A percentile compares a stretch with the other conserved stretches of the same genome.
These are phyloP conservation scores for Bipolaris bicolor DNA, from an alignment of 2,329 filamentous ascomycete species.

Conservation along the genomic window DNA sequence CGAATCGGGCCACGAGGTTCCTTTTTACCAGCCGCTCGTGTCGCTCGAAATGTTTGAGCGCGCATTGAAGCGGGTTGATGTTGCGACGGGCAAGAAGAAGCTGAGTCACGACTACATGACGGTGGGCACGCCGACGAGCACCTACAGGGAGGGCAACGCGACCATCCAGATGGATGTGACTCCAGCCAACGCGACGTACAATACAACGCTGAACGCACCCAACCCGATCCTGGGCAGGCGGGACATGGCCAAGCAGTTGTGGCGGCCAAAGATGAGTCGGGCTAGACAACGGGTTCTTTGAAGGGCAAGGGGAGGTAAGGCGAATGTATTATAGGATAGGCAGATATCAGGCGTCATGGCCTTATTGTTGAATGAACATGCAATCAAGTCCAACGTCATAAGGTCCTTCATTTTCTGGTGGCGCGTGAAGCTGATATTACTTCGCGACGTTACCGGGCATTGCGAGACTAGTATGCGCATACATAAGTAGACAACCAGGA, in stretches of 20 bases:
- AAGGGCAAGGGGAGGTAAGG: not conserved
- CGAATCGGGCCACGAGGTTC: constrained; percentile 58
- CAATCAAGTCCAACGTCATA: not conserved
- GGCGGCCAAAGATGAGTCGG: constrained; percentile 14
- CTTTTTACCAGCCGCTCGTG: constrained; percentile 61
- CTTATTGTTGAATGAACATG: not conserved
- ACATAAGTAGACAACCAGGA: too few relatives aligned
- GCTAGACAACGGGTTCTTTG: constrained; percentile 1
- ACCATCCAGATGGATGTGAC: constrained; percentile 56
- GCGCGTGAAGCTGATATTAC: too few relatives aligned
- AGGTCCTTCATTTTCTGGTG: too few relatives aligned
- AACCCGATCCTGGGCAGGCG: constrained; percentile 42
- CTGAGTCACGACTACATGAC: constrained; percentile 40
- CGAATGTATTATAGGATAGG: not conserved
- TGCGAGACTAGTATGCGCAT: too few relatives aligned
- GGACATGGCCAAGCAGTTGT: constrained; percentile 17
- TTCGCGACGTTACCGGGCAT: too few relatives aligned
- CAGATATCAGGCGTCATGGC: not conserved
- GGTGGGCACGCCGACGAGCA: constrained; percentile 44
- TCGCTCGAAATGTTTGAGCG: constrained; percentile 59
- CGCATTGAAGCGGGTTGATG: constrained; percentile 55
- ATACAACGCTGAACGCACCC: constrained; percentile 52
- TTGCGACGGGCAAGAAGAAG: constrained; percentile 55
- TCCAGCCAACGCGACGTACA: constrained; percentile 56
- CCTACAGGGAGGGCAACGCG: constrained; percentile 52